Evolutionary conservation across 768 basidiomycete species (phyloP), one percentile per base, ranked within the genome.

Genomic region (Trametes cingulata): DNA sequence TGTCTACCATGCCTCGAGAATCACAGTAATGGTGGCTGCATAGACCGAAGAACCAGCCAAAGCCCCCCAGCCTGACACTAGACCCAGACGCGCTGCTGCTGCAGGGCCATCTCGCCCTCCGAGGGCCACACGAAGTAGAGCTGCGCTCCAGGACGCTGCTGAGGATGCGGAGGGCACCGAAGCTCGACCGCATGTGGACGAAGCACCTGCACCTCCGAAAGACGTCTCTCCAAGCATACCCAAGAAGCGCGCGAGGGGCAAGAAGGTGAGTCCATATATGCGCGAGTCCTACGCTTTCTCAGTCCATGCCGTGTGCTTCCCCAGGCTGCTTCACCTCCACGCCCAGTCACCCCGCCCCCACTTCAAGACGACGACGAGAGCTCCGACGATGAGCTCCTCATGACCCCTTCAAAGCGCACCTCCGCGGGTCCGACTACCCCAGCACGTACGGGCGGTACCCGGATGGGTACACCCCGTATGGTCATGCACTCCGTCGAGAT

Each of bases 401-500:
- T 64, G 3, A 54, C 55, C 1, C 51, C 63, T 8, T 43, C 57
- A 15, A 67, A 58, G 47, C 58, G 55, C 19, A 43, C 36, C 0
- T 12, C 42, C 2, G 43, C 45, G 3, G 62, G 58, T 1, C 51
- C 40, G 6, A 50, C 54, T 5, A 67, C 63, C 13, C 66, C 66
- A 0, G 43, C 43, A 15, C 53, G 24, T 12, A 39, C 47, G 2
- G 51, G 22, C 27, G 53, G 46, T 1, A 50, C 19, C 10, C 58
- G 43, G 1, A 10, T 48, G 10, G 57, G 49, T 13, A 64, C 66
- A 0, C 65, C 67, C 0, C 63, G 71, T 0, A 47, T 67, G 39
- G 20, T 72, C 40, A 35, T 72, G 46, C 57, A 72, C 19, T 68
- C 64, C 1, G 69, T 72, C 2, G 71, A 72, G 52, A 69, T 72